A percentile compares a stretch with the other conserved stretches of the same genome.
Evolutionary conservation across 2,329 filamentous ascomycete genomes (phyloP).

Genomic region (Tolypocladium ovalisporum): DNA sequence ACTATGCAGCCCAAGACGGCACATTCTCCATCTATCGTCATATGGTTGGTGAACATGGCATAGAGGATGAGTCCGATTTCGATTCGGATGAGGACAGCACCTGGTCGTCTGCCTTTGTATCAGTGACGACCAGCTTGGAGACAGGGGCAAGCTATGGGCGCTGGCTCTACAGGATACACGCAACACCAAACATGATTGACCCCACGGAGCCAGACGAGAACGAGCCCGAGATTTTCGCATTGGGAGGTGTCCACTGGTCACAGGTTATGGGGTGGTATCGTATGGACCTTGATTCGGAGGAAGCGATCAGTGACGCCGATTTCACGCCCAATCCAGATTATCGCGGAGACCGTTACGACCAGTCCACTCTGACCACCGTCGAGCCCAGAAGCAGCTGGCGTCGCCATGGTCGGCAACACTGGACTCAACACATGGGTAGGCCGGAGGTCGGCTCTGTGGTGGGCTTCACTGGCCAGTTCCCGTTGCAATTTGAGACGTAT

Average conservation of each 20-base stretch:
- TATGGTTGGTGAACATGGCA: neutral
- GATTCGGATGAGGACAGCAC: neutral
- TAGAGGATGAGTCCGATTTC: neutral
- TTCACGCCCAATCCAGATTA: neutral
- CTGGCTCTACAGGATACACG: neutral
- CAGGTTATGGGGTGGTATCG: neutral
- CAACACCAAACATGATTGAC: neutral
- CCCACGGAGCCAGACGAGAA: neutral
- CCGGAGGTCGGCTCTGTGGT: neutral
- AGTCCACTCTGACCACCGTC: neutral
- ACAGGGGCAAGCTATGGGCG: neutral
- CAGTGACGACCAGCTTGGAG: neutral
- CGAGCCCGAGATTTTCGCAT: neutral
- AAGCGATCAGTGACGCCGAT: neutral
- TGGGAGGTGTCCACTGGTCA: neutral
- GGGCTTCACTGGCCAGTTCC: neutral
- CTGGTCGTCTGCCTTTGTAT: neutral
- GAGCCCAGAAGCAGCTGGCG: neutral
- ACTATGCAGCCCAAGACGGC: neutral
- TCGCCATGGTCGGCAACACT: neutral
- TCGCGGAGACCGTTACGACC: neutral
- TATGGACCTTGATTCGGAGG: neutral
- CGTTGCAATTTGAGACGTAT: neutral
- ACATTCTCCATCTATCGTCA: neutral
- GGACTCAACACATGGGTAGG: neutral